Evolutionary conservation across 148 eudicot genomes (phyloP), one percentile per base, ranked within the genome.

Genomic region (Chenopodium berlandieri): DNA sequence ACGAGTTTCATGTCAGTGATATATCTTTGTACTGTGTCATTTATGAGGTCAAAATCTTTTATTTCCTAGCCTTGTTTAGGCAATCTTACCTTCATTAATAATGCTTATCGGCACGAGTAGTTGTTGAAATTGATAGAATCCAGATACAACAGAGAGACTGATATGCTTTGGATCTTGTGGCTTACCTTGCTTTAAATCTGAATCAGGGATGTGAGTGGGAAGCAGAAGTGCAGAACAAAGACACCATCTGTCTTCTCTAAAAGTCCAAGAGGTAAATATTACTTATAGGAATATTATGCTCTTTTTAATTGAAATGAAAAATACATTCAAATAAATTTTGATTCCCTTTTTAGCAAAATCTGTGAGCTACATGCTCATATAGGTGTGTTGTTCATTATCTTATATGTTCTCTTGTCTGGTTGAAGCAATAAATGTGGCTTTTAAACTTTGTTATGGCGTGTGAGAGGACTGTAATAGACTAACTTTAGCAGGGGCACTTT

Each of bases 221-320:
- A 88, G 25, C 25, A 23, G 25, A 23, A 23, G 25, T 23, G 84
- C 73, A 86, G 80, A 90, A 83, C 40, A 81, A 63, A 76, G 92
- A 86, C 67, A 90, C 90, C 44, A 85, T 86, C 20, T 90, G 90
- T 81, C 92, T 89, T 83, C 91, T 90, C 86, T 90, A 76, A 88
- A 88, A 78, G 89, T 88, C 79, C 88, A 90, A 58, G 92, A 90
- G 88, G 89, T 90, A 83, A 89, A 75, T 48, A 23, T 34, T 52
- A 37, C 71, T 80, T 50, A 37, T 63, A 13, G 20, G 48, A 22
- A 63, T 14, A 7, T 4, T 64, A 64, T 62, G 20, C 17, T 7
- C 3, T 52, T 11, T 56, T 56, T 20, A 1, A 4, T 62, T 19
- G 23, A 62, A 62, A 20, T 20, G 20, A 62, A 62, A 23, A 19